phyloP scores from a whole-genome alignment of 495 filamentous ascomycete genomes.

The Cenococcum geophilum region DNA sequence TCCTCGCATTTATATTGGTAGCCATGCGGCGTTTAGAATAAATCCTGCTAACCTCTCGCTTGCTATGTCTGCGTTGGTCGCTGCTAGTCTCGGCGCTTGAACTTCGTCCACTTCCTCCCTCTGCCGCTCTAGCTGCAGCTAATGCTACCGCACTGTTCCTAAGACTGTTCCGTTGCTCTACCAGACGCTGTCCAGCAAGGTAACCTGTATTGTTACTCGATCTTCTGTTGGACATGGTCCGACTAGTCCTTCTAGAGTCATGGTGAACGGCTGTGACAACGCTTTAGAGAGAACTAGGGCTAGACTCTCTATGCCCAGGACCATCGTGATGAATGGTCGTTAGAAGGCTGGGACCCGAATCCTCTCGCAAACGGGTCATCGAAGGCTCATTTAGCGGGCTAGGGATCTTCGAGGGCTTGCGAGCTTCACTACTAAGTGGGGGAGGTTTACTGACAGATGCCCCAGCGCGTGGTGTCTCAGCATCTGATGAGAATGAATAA shows the following conservation, averaged over 20 bases:
- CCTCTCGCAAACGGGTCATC: conserved; percentile 17
- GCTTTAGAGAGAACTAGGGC: conserved; percentile 9
- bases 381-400: conserved; percentile 27
- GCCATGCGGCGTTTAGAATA: not conserved
- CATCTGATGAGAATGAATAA: not conserved
- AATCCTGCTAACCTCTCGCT: not conserved
- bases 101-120: not conserved
- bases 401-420: conserved; percentile 35
- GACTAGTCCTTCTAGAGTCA: not conserved
- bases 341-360: conserved; percentile 14
- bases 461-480: not conserved
- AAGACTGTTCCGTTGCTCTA: not conserved
- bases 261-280: conserved; percentile 13
- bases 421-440: conserved; percentile 7
- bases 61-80: not conserved
- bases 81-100: not conserved
- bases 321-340: not conserved
- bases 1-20: not conserved
- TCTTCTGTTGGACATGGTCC: not conserved
- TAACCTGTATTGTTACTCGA: not conserved
- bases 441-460: conserved; percentile 2
- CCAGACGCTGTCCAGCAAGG: not conserved
- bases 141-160: conserved; percentile 10
- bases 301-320: conserved; percentile 15
- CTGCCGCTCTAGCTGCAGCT: conserved; percentile 20